Conservation (phyloP, 768 basidiomycete species). For the Lyophyllum semitale region DNA sequence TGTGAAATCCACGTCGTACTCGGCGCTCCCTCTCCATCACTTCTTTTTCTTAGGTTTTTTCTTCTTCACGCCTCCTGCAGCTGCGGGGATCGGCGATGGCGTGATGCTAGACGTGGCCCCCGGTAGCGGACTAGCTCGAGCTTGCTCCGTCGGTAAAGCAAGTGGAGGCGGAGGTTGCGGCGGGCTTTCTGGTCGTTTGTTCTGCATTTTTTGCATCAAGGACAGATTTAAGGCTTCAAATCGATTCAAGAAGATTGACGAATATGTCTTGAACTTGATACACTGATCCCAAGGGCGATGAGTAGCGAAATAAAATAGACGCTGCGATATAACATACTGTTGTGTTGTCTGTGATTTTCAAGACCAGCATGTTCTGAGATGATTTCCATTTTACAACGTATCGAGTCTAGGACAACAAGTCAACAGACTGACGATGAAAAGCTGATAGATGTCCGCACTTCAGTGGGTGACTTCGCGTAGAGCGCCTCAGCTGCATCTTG, state of each 20-base stretch:
- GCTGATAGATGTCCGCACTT: constrained; percentile 45
- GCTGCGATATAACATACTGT: constrained; percentile 56
- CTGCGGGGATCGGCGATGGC: constrained; percentile 33
- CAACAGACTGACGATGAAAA: not conserved
- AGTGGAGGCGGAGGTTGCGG: constrained; percentile 23
- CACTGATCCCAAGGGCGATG: constrained; percentile 53
- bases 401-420: constrained; percentile 57
- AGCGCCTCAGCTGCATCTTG: constrained; percentile 88
- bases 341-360: constrained; percentile 92
- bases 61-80: constrained; percentile 69
- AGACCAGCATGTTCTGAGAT: constrained; percentile 81
- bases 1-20: not conserved
- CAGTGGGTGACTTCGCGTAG: constrained; percentile 77
- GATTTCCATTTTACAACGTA: constrained; percentile 93
- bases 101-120: constrained; percentile 34
- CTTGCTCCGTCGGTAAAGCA: constrained; percentile 21
- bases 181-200: constrained; percentile 44
- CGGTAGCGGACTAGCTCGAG: constrained; percentile 27
- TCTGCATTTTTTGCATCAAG: constrained; percentile 86
- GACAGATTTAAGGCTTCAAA: constrained; percentile 91
- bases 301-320: not conserved
- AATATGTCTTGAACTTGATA: constrained; percentile 94
- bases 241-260: constrained; percentile 93
- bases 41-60: constrained; percentile 86
- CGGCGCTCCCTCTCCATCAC: constrained; percentile 23